Percentiles rank a stretch among this genome's conserved stretches.
These are phyloP conservation scores for Gloeopeniophorella convolvens DNA, from an alignment of 768 basidiomycete species.

Conservation along the genomic window DNA sequence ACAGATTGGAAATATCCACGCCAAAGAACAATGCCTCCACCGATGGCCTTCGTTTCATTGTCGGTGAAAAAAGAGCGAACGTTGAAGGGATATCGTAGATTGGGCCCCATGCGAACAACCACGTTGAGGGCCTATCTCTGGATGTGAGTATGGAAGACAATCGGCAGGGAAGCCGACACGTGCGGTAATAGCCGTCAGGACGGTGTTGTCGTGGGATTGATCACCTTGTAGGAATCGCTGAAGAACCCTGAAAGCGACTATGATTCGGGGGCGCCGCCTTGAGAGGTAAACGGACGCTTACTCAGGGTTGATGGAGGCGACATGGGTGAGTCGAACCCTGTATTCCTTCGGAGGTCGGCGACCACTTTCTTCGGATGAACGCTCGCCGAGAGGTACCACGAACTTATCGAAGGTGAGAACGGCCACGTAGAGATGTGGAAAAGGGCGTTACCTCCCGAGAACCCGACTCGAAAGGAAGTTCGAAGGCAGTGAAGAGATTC, in stretches of 20 bases:
- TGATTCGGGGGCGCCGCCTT: not conserved
- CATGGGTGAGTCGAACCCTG: constrained; percentile 57
- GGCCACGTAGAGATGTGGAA: not conserved
- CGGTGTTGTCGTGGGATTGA: constrained; percentile 61
- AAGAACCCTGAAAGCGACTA: constrained; percentile 42
- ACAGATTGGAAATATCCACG: constrained; percentile 79
- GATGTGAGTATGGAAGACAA: not conserved
- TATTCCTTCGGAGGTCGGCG: constrained; percentile 56
- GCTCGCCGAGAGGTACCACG: constrained; percentile 43
- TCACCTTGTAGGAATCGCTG: constrained; percentile 55
- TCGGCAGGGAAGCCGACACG: constrained; percentile 13
- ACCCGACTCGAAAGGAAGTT: constrained; percentile 50
- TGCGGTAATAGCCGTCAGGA: constrained; percentile 63
- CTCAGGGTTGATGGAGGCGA: constrained; percentile 83
- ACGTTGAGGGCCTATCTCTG: constrained; percentile 59
- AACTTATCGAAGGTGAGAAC: constrained; percentile 39
- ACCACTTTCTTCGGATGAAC: constrained; percentile 8
- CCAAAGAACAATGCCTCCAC: constrained; percentile 64
- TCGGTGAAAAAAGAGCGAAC: constrained; percentile 69
- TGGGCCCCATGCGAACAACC: constrained; percentile 69
- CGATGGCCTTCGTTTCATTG: constrained; percentile 46
- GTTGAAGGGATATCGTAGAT: constrained; percentile 60
- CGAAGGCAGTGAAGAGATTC: constrained; percentile 59
- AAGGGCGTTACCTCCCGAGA: constrained; percentile 39
- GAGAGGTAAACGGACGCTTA: constrained; percentile 30